These are phyloP conservation scores for Plasmodium gaboni DNA, from an alignment of 169 alveolate species.

Conservation along the genomic window DNA sequence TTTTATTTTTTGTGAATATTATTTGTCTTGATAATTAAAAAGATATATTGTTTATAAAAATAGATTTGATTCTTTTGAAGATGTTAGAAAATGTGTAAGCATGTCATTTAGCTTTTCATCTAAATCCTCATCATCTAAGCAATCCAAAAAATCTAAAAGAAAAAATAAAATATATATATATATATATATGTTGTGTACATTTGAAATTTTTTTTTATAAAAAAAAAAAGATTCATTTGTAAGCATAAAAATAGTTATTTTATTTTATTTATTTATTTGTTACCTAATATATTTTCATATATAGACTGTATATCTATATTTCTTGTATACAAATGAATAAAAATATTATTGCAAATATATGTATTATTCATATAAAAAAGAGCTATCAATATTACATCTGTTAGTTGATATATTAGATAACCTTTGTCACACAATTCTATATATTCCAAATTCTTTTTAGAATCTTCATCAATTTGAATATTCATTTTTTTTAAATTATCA, in stretches of 20 bases:
- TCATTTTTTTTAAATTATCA: slow-evolving; percentile 63
- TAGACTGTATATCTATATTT: slow-evolving; percentile 57
- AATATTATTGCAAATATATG: slow-evolving; percentile 66
- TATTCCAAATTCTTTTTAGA: slow-evolving; percentile 59
- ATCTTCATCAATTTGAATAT: slow-evolving; percentile 73
- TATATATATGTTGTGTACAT: too few relatives aligned
- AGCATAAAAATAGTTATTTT: background rate
- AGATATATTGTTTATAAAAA: slow-evolving; percentile 16
- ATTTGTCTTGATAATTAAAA: too few relatives aligned
- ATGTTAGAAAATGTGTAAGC: slow-evolving; percentile 57
- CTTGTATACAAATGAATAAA: slow-evolving; percentile 68
- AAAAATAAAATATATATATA: slow-evolving; percentile 5
- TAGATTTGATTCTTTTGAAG: slow-evolving; percentile 72
- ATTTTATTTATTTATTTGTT: background rate
- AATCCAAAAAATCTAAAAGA: slow-evolving; percentile 50
- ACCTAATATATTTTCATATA: slow-evolving; percentile 74
- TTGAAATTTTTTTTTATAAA: too few relatives aligned
- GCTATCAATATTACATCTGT: slow-evolving; percentile 69
- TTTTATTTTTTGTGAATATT: too few relatives aligned
- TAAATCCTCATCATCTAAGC: slow-evolving; percentile 67
- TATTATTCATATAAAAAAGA: slow-evolving; percentile 68
- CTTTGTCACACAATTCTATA: slow-evolving; percentile 73
- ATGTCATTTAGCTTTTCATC: slow-evolving; percentile 44
- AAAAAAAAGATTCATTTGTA: background rate
- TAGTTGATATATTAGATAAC: slow-evolving; percentile 62